These are phyloP conservation scores for Chytridium lagenaria DNA, from an alignment of 371 early-diverging fungal species.

Conservation along the genomic window DNA sequence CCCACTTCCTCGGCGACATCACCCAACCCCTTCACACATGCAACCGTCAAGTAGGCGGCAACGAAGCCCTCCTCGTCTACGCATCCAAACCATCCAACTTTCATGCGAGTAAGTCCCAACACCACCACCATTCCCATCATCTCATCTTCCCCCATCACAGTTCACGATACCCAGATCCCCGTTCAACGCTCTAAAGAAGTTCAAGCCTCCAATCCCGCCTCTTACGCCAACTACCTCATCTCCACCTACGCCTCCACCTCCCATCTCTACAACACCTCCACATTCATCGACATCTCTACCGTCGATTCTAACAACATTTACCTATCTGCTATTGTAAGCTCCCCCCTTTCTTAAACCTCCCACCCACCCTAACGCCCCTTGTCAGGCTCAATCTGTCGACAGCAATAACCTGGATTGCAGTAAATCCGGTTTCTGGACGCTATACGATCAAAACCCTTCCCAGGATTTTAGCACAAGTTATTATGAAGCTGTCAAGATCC, in stretches of 20 bases:
- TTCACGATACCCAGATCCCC: constrained; percentile 35
- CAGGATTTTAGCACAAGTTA: constrained; percentile 35
- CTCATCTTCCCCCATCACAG: too few species aligned
- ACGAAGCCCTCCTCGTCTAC: constrained; percentile 10
- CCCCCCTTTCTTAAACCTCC: too few species aligned
- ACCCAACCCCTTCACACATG: constrained; percentile 67
- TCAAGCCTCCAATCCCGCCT: constrained; percentile 7
- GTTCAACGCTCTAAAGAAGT: constrained; percentile 22
- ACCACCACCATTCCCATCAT: too few species aligned
- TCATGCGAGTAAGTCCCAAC: constrained; percentile 31
- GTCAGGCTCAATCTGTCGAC: constrained; percentile 20
- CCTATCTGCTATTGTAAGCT: not conserved
- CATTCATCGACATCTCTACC: constrained; percentile 26
- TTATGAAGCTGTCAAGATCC: constrained; percentile 24
- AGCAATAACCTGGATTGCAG: constrained; percentile 21
- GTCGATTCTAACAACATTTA: not conserved
- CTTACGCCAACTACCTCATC: constrained; percentile 23
- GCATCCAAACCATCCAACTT: constrained; percentile 22
- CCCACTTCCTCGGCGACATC: constrained; percentile 66
- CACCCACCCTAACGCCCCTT: too few species aligned
- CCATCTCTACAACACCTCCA: constrained; percentile 4
- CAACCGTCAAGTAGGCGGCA: constrained; percentile 25
- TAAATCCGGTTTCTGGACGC: constrained; percentile 33
- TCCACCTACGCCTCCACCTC: constrained; percentile 16
- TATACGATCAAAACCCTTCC: constrained; percentile 30